phyloP scores from a whole-genome alignment of 768 basidiomycete species.

The Lepiota brunneoincarnata region DNA sequence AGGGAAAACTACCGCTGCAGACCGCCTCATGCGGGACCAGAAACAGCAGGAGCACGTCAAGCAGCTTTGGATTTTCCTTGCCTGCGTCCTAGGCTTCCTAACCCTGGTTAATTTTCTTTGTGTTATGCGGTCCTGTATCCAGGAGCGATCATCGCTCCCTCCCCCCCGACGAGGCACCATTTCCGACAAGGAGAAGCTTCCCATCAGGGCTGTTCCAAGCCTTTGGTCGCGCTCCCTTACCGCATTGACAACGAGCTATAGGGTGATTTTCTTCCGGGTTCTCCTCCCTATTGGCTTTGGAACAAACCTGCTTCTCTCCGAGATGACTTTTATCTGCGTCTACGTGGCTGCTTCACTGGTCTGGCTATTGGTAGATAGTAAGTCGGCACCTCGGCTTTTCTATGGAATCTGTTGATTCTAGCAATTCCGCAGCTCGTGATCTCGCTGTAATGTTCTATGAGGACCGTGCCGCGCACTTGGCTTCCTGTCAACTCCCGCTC shows the following conservation, averaged over 20 bases:
- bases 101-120: conserved; percentile 27
- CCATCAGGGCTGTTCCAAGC: background rate
- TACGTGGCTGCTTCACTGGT: conserved; percentile 45
- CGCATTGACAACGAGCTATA: conserved; percentile 41
- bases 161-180: background rate
- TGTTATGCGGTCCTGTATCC: conserved; percentile 8
- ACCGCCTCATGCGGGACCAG: conserved; percentile 29
- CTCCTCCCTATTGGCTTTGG: conserved; percentile 41
- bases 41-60: conserved; percentile 34
- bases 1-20: conserved; percentile 25
- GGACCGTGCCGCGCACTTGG: conserved; percentile 38
- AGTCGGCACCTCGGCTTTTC: conserved; percentile 15
- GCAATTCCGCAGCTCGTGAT: conserved; percentile 25
- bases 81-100: conserved; percentile 33
- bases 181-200: conserved; percentile 4
- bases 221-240: conserved; percentile 27
- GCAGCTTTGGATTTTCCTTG: conserved; percentile 39
- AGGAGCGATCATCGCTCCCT: conserved; percentile 2
- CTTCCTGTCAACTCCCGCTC: conserved; percentile 46
- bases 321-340: conserved; percentile 41
- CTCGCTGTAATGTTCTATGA: conserved; percentile 31
- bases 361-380: conserved; percentile 45
- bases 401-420: background rate
- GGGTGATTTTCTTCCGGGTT: conserved; percentile 47
- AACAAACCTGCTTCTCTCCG: conserved; percentile 32